Evolutionary conservation across 2,329 filamentous ascomycete species (phyloP).

Genomic region (Venturia carpophila): DNA sequence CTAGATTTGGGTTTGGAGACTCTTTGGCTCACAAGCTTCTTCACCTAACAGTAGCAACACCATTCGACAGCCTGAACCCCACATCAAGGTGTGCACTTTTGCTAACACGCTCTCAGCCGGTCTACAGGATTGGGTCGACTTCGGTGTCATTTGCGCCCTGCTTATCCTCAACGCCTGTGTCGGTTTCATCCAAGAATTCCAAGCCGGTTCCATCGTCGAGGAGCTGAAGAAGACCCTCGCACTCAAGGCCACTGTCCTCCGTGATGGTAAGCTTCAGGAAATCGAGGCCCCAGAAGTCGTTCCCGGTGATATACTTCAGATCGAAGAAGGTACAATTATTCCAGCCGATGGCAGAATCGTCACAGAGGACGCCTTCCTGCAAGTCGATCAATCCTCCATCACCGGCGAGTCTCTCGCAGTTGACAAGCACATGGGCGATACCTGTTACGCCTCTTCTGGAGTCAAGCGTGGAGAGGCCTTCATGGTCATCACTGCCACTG

Average conservation of each 20-base stretch:
- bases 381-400: constrained; percentile 87
- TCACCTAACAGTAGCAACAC: too few species aligned
- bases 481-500: constrained; percentile 72
- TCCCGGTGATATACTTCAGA: constrained; percentile 80
- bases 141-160: constrained; percentile 73
- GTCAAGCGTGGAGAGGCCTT: constrained; percentile 88
- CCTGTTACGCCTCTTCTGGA: constrained; percentile 75
- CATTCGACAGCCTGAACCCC: not conserved
- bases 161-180: constrained; percentile 77
- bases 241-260: constrained; percentile 78
- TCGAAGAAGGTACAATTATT: constrained; percentile 87
- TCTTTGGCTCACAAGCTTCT: not conserved
- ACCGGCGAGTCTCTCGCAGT: constrained; percentile 88
- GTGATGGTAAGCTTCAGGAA: constrained; percentile 70
- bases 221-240: constrained; percentile 86
- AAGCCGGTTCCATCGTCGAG: constrained; percentile 83
- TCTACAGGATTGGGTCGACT: constrained; percentile 86
- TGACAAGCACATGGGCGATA: constrained; percentile 76
- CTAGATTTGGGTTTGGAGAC: too few species aligned
- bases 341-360: constrained; percentile 82
- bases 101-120: constrained; percentile 60
- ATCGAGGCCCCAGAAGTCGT: constrained; percentile 78
- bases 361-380: constrained; percentile 74
- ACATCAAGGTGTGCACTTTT: not conserved
- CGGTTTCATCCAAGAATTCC: constrained; percentile 83